Conservation (phyloP, 2,329 filamentous ascomycete genomes). For the Didymellaceae sp. region DNA sequence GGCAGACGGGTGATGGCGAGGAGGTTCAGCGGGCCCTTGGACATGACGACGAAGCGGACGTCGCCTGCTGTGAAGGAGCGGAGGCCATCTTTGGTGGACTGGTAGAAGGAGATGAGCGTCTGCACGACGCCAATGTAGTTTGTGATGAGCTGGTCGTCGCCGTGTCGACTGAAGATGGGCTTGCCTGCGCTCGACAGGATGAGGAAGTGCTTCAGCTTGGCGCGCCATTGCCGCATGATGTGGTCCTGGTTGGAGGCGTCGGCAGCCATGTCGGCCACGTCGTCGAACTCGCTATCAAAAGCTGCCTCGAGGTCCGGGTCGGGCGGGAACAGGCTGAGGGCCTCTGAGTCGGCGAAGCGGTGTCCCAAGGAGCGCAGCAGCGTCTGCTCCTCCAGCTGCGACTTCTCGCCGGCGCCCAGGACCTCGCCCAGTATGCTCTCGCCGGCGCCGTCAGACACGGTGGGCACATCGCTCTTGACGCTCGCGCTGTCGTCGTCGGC, state of each 20-base stretch:
- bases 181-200: conserved; percentile 96
- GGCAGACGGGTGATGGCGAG: conserved; percentile 89
- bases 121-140: conserved; percentile 94
- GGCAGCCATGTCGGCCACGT: conserved; percentile 66
- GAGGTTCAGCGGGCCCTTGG: conserved; percentile 86
- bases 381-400: conserved; percentile 65
- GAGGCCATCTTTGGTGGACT: conserved; percentile 77
- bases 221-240: conserved; percentile 78
- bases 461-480: conserved; percentile 70
- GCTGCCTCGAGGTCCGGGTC: conserved; percentile 62
- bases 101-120: conserved; percentile 97
- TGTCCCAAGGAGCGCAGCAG: conserved; percentile 72
- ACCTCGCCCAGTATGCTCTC: conserved; percentile 83
- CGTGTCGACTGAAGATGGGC: conserved; percentile 95
- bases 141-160: conserved; percentile 87
- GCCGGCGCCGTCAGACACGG: conserved; percentile 65
- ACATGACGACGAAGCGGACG: conserved; percentile 83
- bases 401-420: conserved; percentile 66
- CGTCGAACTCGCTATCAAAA: conserved; percentile 80
- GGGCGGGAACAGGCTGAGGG: conserved; percentile 61
- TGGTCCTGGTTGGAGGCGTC: conserved; percentile 65
- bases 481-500: conserved; percentile 71
- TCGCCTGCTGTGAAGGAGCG: conserved; percentile 86
- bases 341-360: conserved; percentile 59
- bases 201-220: conserved; percentile 95